Percentiles rank a stretch among this genome's conserved stretches.
Conservation (phyloP, 148 eudicot genomes). For the Suaeda aralocaspica region DNA sequence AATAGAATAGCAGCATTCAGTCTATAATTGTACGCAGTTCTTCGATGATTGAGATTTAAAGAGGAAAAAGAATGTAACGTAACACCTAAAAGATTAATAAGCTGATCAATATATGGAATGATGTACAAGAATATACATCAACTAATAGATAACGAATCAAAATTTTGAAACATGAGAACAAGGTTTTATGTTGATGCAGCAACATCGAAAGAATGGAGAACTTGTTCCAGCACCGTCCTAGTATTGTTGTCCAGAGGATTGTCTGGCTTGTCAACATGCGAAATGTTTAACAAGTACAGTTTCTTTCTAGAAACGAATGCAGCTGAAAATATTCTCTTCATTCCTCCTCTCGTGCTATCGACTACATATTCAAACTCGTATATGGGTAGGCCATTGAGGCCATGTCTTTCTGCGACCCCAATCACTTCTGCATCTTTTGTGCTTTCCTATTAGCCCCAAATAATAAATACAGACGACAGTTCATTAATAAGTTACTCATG, state of each 20-base stretch:
- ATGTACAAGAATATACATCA: conserved; percentile 5
- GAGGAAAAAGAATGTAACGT: background rate
- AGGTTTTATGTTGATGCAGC: conserved; percentile 28
- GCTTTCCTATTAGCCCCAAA: conserved; percentile 53
- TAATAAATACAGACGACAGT: background rate
- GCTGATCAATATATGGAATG: background rate
- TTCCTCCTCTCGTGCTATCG: conserved; percentile 87
- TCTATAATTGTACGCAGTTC: background rate
- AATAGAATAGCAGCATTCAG: no score
- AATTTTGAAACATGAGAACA: background rate
- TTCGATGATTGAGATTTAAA: background rate
- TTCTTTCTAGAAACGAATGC: conserved; percentile 74
- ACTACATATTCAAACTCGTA: conserved; percentile 78
- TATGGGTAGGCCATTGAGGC: conserved; percentile 47
- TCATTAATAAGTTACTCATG: background rate
- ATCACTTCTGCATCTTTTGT: conserved; percentile 76
- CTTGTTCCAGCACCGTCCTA: conserved; percentile 48
- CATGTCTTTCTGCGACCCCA: conserved; percentile 55
- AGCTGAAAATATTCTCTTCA: conserved; percentile 81
- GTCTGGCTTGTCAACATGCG: conserved; percentile 72
- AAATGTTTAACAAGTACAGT: conserved; percentile 74
- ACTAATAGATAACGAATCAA: background rate
- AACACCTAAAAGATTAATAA: no score
- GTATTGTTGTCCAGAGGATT: conserved; percentile 51
- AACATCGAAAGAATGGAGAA: conserved; percentile 85